Percentiles rank a stretch among this genome's conserved stretches.
Evolutionary conservation across 805 yeast genomes (phyloP).

Genomic region (Metschnikowia reukaufii): DNA sequence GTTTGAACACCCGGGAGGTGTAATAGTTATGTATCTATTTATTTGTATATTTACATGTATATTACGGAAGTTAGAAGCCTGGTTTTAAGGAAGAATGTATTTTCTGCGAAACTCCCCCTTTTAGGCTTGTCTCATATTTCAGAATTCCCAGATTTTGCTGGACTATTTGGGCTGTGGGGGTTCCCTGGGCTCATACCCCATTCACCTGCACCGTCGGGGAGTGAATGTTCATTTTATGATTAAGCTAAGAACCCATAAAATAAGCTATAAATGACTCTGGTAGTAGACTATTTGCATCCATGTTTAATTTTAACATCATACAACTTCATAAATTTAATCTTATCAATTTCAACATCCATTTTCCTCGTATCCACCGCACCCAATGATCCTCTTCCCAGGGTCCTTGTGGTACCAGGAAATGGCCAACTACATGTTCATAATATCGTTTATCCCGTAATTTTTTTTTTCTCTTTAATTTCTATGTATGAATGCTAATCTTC

Average conservation of each 20-base stretch:
- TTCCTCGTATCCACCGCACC: too few relatives aligned
- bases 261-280: too few relatives aligned
- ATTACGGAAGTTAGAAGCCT: background rate
- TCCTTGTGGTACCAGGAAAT: too few relatives aligned
- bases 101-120: background rate
- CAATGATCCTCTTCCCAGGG: too few relatives aligned
- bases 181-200: background rate
- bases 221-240: background rate
- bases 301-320: too few relatives aligned
- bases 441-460: too few relatives aligned
- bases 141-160: background rate
- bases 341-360: too few relatives aligned
- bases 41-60: background rate
- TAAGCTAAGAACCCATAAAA: background rate
- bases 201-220: background rate
- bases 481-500: constrained; percentile 10
- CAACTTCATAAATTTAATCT: too few relatives aligned
- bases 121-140: background rate
- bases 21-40: background rate
- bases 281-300: too few relatives aligned
- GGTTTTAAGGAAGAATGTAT: background rate
- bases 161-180: background rate
- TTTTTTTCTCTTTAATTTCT: background rate
- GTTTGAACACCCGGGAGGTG: background rate
- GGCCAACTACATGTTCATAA: too few relatives aligned